phyloP scores from a whole-genome alignment of 116 monocot genomes.

The Cymodocea nodosa region DNA sequence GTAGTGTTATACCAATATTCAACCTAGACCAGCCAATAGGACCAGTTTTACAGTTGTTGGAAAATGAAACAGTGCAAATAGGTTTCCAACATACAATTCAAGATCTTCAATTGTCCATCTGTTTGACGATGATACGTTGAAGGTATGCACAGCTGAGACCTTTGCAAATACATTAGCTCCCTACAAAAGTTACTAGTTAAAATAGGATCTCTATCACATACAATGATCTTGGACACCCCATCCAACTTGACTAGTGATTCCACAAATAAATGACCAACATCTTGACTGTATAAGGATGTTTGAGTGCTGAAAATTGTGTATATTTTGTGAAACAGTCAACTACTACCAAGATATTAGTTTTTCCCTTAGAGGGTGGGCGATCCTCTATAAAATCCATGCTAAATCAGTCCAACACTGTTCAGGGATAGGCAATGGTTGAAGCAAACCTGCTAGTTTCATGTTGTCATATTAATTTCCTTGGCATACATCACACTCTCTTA shows the following conservation, averaged over 20 bases:
- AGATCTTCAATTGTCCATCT: not conserved
- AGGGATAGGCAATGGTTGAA: not conserved
- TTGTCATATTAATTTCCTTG: not conserved
- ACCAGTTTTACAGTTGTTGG: not conserved
- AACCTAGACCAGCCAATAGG: not conserved
- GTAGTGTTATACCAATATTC: conserved; percentile 9
- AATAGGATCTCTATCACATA: not conserved
- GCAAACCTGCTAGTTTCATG: not conserved
- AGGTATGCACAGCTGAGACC: not conserved
- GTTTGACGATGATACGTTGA: not conserved
- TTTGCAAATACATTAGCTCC: not conserved
- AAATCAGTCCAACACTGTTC: too few relatives aligned
- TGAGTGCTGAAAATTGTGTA: too few relatives aligned
- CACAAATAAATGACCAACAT: not conserved
- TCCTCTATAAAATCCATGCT: too few relatives aligned
- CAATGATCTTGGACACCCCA: not conserved
- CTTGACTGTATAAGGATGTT: too few relatives aligned
- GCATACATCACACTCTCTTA: not conserved
- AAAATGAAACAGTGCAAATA: not conserved
- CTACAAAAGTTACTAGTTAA: not conserved
- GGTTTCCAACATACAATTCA: not conserved
- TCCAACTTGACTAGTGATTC: not conserved
- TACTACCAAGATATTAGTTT: too few relatives aligned
- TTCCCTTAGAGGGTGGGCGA: too few relatives aligned
- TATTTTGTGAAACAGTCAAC: too few relatives aligned